Percentiles rank a stretch among this genome's conserved stretches.
Conservation (phyloP, 2,329 filamentous ascomycete species). For the Apiospora arundinis region DNA sequence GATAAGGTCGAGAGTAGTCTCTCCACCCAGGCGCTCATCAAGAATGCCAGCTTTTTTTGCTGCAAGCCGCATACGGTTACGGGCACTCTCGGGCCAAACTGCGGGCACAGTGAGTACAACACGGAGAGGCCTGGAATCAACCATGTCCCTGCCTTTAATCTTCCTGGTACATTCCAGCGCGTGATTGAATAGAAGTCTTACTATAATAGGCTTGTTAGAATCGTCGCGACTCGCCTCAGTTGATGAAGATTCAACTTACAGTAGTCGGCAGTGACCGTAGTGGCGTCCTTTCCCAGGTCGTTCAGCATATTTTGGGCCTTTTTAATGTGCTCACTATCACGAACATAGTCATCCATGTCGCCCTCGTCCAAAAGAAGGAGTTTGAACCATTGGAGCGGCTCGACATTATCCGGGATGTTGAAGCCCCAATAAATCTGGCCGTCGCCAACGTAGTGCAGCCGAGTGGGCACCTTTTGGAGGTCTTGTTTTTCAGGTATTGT, state of each 20-base stretch:
- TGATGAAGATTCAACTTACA: not conserved
- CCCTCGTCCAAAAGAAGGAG: slow-evolving; percentile 43
- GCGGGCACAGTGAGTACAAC: not conserved
- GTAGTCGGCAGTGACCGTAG: not conserved
- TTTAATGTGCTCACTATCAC: slow-evolving; percentile 31
- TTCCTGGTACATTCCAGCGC: accelerated
- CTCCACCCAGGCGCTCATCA: slow-evolving; percentile 29
- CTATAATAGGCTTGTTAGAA: not conserved
- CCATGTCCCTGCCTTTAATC: not conserved
- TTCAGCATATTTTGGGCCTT: slow-evolving; percentile 20
- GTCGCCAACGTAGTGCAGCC: slow-evolving; percentile 31
- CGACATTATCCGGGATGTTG: slow-evolving; percentile 29
- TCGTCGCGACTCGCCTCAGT: too few species aligned
- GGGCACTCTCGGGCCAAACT: slow-evolving; percentile 27
- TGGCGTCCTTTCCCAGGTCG: not conserved
- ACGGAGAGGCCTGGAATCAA: not conserved
- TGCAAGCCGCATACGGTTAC: slow-evolving; percentile 46
- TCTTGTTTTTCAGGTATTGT: slow-evolving; percentile 34
- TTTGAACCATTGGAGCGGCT: slow-evolving; percentile 49
- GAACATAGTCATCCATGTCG: slow-evolving; percentile 36
- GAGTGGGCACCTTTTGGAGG: slow-evolving; percentile 40
- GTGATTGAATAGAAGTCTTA: not conserved
- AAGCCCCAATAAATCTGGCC: slow-evolving; percentile 41
- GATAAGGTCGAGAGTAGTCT: slow-evolving; percentile 44
- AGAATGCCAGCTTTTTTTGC: slow-evolving; percentile 45